Conservation (phyloP, 1,284 basidiomycete species). For the Boletus mariae region DNA sequence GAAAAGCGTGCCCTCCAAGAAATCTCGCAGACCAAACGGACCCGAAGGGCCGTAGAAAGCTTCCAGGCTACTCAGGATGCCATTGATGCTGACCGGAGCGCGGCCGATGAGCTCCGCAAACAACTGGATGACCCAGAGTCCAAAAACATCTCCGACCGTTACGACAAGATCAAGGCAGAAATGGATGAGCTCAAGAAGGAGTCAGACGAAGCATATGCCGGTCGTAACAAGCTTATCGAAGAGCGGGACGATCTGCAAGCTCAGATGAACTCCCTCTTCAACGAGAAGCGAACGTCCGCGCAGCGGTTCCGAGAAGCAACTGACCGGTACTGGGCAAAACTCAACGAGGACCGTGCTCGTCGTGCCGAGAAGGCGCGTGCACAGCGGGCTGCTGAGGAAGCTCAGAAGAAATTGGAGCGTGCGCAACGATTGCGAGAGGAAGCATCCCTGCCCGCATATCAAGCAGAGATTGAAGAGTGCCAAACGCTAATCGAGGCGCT, state of each 20-base stretch:
- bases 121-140: conserved; percentile 90
- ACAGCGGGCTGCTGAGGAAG: conserved; percentile 83
- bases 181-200: conserved; percentile 85
- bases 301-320: conserved; percentile 75
- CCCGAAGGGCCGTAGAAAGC: conserved; percentile 68
- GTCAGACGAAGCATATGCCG: conserved; percentile 81
- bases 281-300: conserved; percentile 74
- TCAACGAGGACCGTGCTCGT: conserved; percentile 81
- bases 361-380: conserved; percentile 78
- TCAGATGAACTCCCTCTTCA: conserved; percentile 72
- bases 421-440: conserved; percentile 86
- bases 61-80: conserved; percentile 76
- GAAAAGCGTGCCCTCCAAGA: conserved; percentile 94
- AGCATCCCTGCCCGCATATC: conserved; percentile 87
- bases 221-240: conserved; percentile 81
- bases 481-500: conserved; percentile 92
- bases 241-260: conserved; percentile 79
- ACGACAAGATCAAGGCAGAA: conserved; percentile 81
- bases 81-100: conserved; percentile 78
- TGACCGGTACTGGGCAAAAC: conserved; percentile 77
- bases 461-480: conserved; percentile 95
- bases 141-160: conserved; percentile 80
- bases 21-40: conserved; percentile 72
- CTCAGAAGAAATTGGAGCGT: conserved; percentile 78
- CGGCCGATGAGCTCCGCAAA: conserved; percentile 79